Evolutionary conservation across 208 protist genomes (phyloP), one percentile per base, ranked within the genome.

Genomic region (Trypanosoma lewisi): DNA sequence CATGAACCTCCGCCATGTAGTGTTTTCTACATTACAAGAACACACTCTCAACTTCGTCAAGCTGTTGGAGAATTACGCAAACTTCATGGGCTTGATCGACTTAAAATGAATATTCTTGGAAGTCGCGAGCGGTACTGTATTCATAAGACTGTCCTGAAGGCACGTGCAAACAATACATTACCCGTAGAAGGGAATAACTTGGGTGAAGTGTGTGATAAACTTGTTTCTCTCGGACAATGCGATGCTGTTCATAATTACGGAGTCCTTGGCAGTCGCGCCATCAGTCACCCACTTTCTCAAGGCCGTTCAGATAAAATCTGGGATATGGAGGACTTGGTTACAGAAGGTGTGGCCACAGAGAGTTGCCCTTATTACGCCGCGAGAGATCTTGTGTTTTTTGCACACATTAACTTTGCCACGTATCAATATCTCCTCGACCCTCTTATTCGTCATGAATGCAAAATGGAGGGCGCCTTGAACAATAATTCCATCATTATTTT

Each of bases 371-470:
- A 97, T 69, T 99, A 96, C 84, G 78, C 93, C 5, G 69, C 88
- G 2, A 84, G 93, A 17, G 89, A 96, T 39, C 66, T 95, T 11
- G 64, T 89, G 23, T 80, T 85, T 42, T 85, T 70, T 34, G 85
- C 96, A 0, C 89, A 98, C 48, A 76, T 99, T 21, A 85, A 96
- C 55, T 98, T 99, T 59, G 84, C 93, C 63, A 98, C 97, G 9
- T 99, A 99, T 77, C 98, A 98, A 67, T 99, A 99, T 72, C 62
- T 99, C n/a, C 82, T 98, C 12, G 97, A 99, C 66, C 85, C 91
- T 11, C 31, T 77, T 5, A 96, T 98, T 51, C 87, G 98, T 17
- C 75, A 83, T 78, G 75, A 87, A 56, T 89, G 78, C 50, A 90
- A 91, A 34, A 91, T 83, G 73, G 77, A 94, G 61, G 71, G 63